Conservation (phyloP, 1,284 basidiomycete genomes). For the Sporisorium sorghi region DNA sequence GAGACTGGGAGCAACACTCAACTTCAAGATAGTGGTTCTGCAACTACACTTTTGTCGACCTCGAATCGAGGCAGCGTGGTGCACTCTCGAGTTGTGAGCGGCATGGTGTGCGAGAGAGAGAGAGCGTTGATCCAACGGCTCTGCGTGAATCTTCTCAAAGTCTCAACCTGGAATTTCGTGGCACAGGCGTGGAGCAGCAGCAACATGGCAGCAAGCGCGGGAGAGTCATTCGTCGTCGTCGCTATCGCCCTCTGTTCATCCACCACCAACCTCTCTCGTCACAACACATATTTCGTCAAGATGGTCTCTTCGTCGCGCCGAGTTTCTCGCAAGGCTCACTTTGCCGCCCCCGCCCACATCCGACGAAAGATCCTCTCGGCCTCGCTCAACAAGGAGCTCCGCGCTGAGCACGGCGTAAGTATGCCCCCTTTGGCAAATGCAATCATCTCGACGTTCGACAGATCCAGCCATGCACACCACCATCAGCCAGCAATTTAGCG, state of each 20-base stretch:
- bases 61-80: conserved; percentile 13
- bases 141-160: conserved; percentile 6
- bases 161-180: neutral
- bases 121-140: too few species aligned
- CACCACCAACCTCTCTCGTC: conserved; percentile 28
- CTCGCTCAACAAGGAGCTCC: conserved; percentile 93
- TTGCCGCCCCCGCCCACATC: conserved; percentile 70
- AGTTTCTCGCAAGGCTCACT: conserved; percentile 65
- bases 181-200: neutral
- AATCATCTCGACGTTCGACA: conserved; percentile 13
- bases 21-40: conserved; percentile 16
- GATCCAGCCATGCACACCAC: neutral
- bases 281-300: conserved; percentile 48
- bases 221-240: conserved; percentile 3
- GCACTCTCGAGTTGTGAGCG: too few species aligned
- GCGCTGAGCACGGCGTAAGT: conserved; percentile 89
- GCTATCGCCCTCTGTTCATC: conserved; percentile 12
- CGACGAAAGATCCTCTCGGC: conserved; percentile 99
- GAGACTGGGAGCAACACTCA: neutral
- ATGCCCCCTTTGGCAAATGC: conserved; percentile 12
- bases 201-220: neutral
- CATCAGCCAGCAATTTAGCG: neutral
- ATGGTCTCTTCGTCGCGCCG: conserved; percentile 66
- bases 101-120: too few species aligned
- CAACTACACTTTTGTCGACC: neutral